Evolutionary conservation across 257 asterid species (phyloP).

Genomic region (Gentiana macrophylla): DNA sequence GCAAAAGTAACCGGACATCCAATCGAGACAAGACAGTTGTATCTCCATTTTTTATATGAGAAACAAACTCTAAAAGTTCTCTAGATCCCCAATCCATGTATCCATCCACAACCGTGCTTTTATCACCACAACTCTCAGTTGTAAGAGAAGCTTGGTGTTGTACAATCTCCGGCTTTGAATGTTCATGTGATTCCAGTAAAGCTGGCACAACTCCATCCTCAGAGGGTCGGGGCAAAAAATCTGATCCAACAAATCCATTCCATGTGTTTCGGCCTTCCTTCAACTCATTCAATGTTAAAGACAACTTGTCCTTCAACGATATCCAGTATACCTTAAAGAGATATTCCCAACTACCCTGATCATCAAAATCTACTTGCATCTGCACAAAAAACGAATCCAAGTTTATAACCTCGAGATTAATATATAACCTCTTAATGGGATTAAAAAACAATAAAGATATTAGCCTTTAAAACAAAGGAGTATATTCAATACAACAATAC

Average conservation of each 20-base stretch:
- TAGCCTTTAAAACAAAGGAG: too few relatives aligned
- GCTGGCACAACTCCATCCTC: conserved; percentile 6
- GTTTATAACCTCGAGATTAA: background rate
- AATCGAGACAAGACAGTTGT: conserved; percentile 47
- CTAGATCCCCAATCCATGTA: conserved; percentile 59
- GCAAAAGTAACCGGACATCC: conserved; percentile 52
- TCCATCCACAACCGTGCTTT: conserved; percentile 12
- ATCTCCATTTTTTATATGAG: conserved; percentile 66
- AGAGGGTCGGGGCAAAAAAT: conserved; percentile 18
- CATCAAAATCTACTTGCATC: conserved; percentile 85
- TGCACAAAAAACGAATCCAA: conserved; percentile 17
- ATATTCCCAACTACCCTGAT: conserved; percentile 78
- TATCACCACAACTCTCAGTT: conserved; percentile 18
- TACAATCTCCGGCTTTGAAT: conserved; percentile 23
- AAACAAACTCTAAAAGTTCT: conserved; percentile 69
- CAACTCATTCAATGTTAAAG: conserved; percentile 52
- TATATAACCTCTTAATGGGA: too few relatives aligned
- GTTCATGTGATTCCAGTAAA: conserved; percentile 1
- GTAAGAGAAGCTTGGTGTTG: conserved; percentile 5
- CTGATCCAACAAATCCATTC: conserved; percentile 22
- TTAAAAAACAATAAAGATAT: too few relatives aligned
- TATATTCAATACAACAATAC: conserved; percentile 27
- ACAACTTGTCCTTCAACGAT: conserved; percentile 46
- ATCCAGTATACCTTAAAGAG: conserved; percentile 85
- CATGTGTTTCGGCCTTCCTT: conserved; percentile 47